Evolutionary conservation across 441 rosid species (phyloP).

Genomic region (Lepidium campestre): DNA sequence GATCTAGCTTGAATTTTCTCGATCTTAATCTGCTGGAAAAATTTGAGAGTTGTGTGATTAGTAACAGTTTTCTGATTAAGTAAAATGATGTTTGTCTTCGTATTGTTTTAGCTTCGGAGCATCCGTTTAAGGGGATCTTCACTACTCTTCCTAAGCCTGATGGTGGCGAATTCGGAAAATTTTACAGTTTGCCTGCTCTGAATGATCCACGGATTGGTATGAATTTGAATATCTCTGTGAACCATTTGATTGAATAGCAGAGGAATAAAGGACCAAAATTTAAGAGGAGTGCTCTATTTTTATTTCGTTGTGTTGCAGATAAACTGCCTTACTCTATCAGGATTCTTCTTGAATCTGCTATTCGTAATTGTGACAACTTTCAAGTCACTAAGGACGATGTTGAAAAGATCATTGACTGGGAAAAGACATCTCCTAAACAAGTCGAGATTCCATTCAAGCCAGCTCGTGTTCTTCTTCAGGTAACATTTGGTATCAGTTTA

Average conservation of each 20-base stretch:
- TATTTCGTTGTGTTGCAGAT: constrained; percentile 36
- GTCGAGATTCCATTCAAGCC: constrained; percentile 99
- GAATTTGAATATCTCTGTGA: no score
- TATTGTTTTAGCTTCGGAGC: constrained; percentile 67
- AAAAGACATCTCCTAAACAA: constrained; percentile 76
- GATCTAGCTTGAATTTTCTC: not conserved
- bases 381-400: constrained; percentile 94
- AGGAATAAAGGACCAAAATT: no score
- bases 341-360: constrained; percentile 94
- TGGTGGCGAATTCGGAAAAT: constrained; percentile 97
- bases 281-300: not conserved
- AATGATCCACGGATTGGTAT: constrained; percentile 95
- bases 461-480: constrained; percentile 97
- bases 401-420: constrained; percentile 96
- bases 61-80: not conserved
- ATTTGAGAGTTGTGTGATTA: not conserved
- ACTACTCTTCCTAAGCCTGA: constrained; percentile 91
- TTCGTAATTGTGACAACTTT: constrained; percentile 95
- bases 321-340: constrained; percentile 89
- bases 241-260: no score
- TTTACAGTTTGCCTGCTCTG: constrained; percentile 83
- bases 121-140: constrained; percentile 77
- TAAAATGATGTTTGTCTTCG: not conserved
- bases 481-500: not conserved
- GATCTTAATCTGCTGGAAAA: not conserved